Evolutionary conservation across 192 early-diverging fungal species (phyloP).

Genomic region (Backusella macrospora): DNA sequence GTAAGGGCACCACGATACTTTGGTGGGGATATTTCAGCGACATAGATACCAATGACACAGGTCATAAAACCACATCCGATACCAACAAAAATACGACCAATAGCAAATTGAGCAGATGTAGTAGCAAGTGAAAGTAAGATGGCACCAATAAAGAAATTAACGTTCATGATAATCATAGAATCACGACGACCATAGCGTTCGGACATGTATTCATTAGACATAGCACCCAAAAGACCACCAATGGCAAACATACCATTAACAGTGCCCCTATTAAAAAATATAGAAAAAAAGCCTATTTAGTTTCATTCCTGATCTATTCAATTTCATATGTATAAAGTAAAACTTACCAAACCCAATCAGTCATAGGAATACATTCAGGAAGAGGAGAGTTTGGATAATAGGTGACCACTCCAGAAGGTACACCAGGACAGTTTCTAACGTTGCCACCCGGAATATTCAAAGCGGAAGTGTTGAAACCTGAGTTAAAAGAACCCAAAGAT

Average conservation of each 20-base stretch:
- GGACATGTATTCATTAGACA: constrained; percentile 64
- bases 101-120: constrained; percentile 34
- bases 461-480: constrained; percentile 40
- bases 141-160: constrained; percentile 51
- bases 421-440: constrained; percentile 52
- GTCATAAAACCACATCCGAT: constrained; percentile 62
- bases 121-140: constrained; percentile 44
- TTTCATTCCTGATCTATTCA: neutral
- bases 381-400: constrained; percentile 38
- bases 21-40: constrained; percentile 57
- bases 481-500: constrained; percentile 36
- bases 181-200: constrained; percentile 66
- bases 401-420: constrained; percentile 32
- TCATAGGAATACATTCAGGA: constrained; percentile 40
- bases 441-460: constrained; percentile 64
- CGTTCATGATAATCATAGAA: constrained; percentile 55
- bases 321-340: constrained; percentile 2
- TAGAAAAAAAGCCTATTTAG: neutral
- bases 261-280: constrained; percentile 50
- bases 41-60: constrained; percentile 57
- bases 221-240: constrained; percentile 70
- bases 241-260: constrained; percentile 61
- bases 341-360: constrained; percentile 49
- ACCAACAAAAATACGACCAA: constrained; percentile 56
- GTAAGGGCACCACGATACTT: constrained; percentile 50